phyloP scores from a whole-genome alignment of 495 filamentous ascomycete species.

The Talaromyces borbonicus region DNA sequence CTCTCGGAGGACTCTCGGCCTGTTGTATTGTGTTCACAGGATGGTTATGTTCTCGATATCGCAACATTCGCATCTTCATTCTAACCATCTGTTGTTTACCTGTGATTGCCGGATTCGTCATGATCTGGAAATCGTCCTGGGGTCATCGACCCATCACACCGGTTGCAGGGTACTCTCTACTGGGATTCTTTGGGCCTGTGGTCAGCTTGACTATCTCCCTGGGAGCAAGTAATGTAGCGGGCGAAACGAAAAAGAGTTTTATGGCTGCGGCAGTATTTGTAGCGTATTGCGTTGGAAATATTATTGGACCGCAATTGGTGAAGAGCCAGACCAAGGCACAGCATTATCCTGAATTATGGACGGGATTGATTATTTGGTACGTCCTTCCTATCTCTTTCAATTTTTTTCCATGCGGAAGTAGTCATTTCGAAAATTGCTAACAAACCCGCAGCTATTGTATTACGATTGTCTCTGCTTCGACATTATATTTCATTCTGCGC shows the following conservation, averaged over 20 bases:
- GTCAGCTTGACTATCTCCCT: slow-evolving; percentile 56
- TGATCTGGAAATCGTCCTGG: slow-evolving; percentile 68
- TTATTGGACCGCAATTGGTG: slow-evolving; percentile 62
- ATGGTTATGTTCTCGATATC: slow-evolving; percentile 46
- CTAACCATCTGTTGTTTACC: slow-evolving; percentile 56
- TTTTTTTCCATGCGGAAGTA: too few relatives aligned
- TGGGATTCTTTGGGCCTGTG: slow-evolving; percentile 59
- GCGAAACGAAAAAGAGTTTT: slow-evolving; percentile 67
- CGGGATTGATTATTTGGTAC: slow-evolving; percentile 61
- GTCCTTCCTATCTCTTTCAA: slow-evolving; percentile 11
- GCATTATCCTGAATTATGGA: slow-evolving; percentile 65
- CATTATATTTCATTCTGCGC: slow-evolving; percentile 46
- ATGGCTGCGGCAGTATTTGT: slow-evolving; percentile 66
- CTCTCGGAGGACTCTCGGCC: slow-evolving; percentile 53
- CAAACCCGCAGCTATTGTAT: slow-evolving; percentile 50
- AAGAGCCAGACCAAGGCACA: slow-evolving; percentile 46
- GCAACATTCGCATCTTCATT: slow-evolving; percentile 56
- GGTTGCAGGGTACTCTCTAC: slow-evolving; percentile 58
- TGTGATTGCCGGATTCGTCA: slow-evolving; percentile 60
- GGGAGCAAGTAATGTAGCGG: slow-evolving; percentile 64
- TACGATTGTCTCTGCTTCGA: slow-evolving; percentile 43
- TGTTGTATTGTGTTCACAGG: slow-evolving; percentile 56
- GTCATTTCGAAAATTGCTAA: too few relatives aligned
- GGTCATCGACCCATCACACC: slow-evolving; percentile 50
- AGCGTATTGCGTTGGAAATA: slow-evolving; percentile 64